Base-by-base conservation (phyloP, 2,329 filamentous ascomycete genomes). In the Hypoxylon sp. region DNA sequence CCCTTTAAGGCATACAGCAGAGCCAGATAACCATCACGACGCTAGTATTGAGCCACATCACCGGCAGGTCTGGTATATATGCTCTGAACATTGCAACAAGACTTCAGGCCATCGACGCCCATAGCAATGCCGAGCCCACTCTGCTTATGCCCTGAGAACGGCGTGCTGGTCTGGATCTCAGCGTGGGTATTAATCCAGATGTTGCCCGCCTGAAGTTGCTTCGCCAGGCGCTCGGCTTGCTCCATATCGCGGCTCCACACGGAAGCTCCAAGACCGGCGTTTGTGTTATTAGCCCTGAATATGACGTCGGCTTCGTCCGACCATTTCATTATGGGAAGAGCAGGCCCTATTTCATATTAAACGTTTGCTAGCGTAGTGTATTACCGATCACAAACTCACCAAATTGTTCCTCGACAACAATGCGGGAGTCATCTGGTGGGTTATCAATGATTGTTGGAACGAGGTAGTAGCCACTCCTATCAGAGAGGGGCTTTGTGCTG, bases 371-470 rank as follows among this genome's bases (percentile, higher is more conserved):
- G 10, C 32, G 32, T 37, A 37, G 32, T 3, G 15, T 37, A 2
- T 5, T 37, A 37, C 4, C 6, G 37, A 31, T 13, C 24, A 3
- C 3, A 19, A 15, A 32, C 37, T 44, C 13, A 15, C 79, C 84
- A 60, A 86, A 85, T 0, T 83, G 85, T 74, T 89, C 87, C 70
- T 87, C 87, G 1, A 80, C 78, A 0, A 89, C 87, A 32, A 91
- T 84, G 0, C 82, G 80, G 0, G 87, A 86, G 56, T 84, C 78
- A 37, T 89, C 86, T 0, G 86, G 84, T 1, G 88, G 88, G 72
- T 88, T 87, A 62, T 89, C 84, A 61, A 91, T 82, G 62, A 91
- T 86, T n/a, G 86, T 85, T 0, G 88, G 87, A 7, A 82, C 77
- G 65, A 90, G 79, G 70, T 86, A 88, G 77, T 85, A 90, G 2